phyloP scores from a whole-genome alignment of 2,329 filamentous ascomycete genomes.

The Alternaria angustiovoidea region DNA sequence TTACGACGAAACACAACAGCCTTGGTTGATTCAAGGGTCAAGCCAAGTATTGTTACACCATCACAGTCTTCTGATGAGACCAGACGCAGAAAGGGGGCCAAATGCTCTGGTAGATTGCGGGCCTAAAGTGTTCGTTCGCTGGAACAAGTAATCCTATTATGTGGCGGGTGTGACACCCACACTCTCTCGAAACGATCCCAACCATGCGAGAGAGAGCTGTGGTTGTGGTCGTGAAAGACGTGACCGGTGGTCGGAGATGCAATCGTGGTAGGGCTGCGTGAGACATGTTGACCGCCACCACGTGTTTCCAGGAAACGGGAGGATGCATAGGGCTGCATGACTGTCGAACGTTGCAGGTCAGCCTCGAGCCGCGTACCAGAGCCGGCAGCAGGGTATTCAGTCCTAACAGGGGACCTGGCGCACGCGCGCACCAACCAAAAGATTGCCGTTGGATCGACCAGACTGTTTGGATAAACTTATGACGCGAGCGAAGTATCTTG shows the following conservation, averaged over 20 bases:
- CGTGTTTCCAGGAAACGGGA: slow-evolving; percentile 41
- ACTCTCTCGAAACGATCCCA: background rate
- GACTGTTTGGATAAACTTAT: background rate
- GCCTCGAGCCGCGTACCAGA: slow-evolving; percentile 29
- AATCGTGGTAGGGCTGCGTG: slow-evolving; percentile 24
- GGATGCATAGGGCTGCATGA: slow-evolving; percentile 47
- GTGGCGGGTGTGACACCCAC: background rate
- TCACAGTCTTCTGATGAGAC: slow-evolving; percentile 11
- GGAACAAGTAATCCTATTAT: slow-evolving; percentile 27
- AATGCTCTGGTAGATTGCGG: slow-evolving; percentile 21
- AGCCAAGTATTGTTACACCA: slow-evolving; percentile 14
- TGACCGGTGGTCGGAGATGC: slow-evolving; percentile 3
- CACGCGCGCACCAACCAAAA: background rate
- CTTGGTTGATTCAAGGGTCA: background rate
- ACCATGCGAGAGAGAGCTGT: background rate
- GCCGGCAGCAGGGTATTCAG: slow-evolving; percentile 13
- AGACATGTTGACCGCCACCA: slow-evolving; percentile 39
- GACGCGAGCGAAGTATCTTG: background rate
- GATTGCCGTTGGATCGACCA: background rate
- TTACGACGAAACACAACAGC: background rate
- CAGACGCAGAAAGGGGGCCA: slow-evolving; percentile 23
- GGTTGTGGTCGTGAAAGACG: slow-evolving; percentile 11
- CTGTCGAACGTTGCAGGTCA: slow-evolving; percentile 34
- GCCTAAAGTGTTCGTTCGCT: slow-evolving; percentile 29
- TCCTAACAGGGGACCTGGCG: slow-evolving; percentile 18